A percentile compares a stretch with the other conserved stretches of the same genome.
Conservation (phyloP, 495 filamentous ascomycete genomes). For the Peziza echinospora region DNA sequence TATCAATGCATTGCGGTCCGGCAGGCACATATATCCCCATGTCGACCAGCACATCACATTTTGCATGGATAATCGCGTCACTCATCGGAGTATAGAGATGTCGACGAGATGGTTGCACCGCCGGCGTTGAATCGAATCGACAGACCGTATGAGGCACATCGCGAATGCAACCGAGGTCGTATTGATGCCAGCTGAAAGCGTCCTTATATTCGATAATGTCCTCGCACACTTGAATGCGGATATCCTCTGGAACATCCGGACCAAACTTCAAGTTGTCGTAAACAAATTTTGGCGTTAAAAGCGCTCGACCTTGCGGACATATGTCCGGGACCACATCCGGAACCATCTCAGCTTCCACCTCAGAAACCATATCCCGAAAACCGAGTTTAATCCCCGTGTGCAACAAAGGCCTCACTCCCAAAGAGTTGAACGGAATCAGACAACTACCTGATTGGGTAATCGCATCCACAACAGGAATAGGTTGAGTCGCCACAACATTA, state of each 20-base stretch:
- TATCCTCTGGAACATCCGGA: not conserved
- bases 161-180: not conserved
- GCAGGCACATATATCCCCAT: not conserved
- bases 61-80: not conserved
- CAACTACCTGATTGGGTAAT: too few relatives aligned
- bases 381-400: too few relatives aligned
- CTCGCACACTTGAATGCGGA: not conserved
- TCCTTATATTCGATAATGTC: not conserved
- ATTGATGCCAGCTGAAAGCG: not conserved
- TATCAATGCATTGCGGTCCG: not conserved
- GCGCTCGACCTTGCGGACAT: not conserved
- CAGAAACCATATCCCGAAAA: not conserved
- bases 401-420: too few relatives aligned
- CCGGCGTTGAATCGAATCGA: not conserved
- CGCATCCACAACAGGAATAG: not conserved
- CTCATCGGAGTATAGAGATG: not conserved
- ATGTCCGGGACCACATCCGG: not conserved
- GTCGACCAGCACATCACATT: not conserved
- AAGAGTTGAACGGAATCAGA: too few relatives aligned
- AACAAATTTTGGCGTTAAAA: not conserved
- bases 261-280: not conserved
- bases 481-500: not conserved
- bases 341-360: not conserved
- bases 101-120: not conserved
- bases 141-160: not conserved